Base-by-base conservation (phyloP, 2,329 filamentous ascomycete genomes). In the Fonsecaea erecta region DNA sequence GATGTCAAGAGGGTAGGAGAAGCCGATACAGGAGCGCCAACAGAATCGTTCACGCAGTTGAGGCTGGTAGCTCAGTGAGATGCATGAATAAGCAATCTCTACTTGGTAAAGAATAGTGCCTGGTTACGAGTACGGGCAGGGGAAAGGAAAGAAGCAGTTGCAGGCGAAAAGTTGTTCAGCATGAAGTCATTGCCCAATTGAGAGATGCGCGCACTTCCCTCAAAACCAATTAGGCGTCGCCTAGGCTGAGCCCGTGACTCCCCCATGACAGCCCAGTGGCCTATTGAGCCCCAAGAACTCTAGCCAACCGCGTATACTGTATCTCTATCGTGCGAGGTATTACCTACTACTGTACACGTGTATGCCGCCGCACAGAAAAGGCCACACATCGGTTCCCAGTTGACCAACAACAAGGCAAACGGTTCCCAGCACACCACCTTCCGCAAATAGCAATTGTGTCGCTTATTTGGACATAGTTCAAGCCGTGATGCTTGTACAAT, bases 51-150 rank as follows among this genome's bases (percentile, higher is more conserved):
- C 52, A 55, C 11, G 9, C 11, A 16, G 52, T 9, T 37, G 52
- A 55, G 52, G n/a, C 21, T 48, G 11, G 52, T 14, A 37, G 26
- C 24, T 26, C 52, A 37, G 18, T 8, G n/a, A 35, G 18, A 37
- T 58, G 40, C 52, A 53, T 53, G 52, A 53, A 53, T 53, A 53
- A 53, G 52, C 52, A 21, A 12, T 1, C 52, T 21, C 5, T 18
- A 30, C n/a, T n/a, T n/a, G n/a, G n/a, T n/a, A 12, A 26, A 24
- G 30, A 52, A 51, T 28, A n/a, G 14, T 24, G 30, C 26, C 26
- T 18, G n/a, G 43, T 48, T 48, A 43, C 56, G 57, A 60, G 21
- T 60, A 52, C 57, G 57, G n/a, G 26, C 55, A 52, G 30, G 2
- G 32, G 32, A 51, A 40, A 35, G n/a, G 8, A 32, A 53, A 53